Conservation (phyloP, 805 yeast species). For the Spathaspora girioi region DNA sequence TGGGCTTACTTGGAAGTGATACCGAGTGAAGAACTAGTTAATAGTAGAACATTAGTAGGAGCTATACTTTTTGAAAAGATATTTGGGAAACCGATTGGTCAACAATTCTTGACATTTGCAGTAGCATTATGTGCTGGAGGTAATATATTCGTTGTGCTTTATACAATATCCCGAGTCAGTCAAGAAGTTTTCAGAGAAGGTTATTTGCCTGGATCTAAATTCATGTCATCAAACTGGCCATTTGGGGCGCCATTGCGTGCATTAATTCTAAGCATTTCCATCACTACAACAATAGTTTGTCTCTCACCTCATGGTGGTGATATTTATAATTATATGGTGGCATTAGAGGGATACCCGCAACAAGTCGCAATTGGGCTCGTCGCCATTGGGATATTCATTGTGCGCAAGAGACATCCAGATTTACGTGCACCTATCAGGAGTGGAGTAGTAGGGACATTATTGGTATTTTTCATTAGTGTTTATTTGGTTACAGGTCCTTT, state of each 20-base stretch:
- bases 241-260: slow-evolving; percentile 55
- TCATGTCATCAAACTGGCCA: slow-evolving; percentile 55
- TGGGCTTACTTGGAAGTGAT: slow-evolving; percentile 54
- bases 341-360: slow-evolving; percentile 49
- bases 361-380: slow-evolving; percentile 49
- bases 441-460: slow-evolving; percentile 42
- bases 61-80: slow-evolving; percentile 54
- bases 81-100: slow-evolving; percentile 51
- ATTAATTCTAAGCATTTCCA: slow-evolving; percentile 38
- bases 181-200: slow-evolving; percentile 68
- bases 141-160: slow-evolving; percentile 58
- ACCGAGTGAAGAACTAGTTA: slow-evolving; percentile 49
- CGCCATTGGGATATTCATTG: slow-evolving; percentile 54
- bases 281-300: slow-evolving; percentile 39
- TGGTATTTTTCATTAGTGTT: slow-evolving; percentile 42
- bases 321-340: slow-evolving; percentile 48
- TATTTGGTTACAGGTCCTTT: slow-evolving; percentile 53
- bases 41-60: slow-evolving; percentile 58
- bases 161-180: slow-evolving; percentile 56
- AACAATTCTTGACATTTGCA: slow-evolving; percentile 50
- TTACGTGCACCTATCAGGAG: slow-evolving; percentile 51
- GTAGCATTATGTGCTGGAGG: slow-evolving; percentile 63
- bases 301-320: slow-evolving; percentile 47
- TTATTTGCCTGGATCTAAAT: slow-evolving; percentile 48
- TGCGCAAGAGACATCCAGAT: slow-evolving; percentile 48